Base-by-base conservation (phyloP, 805 yeast species). In the Lachancea quebecensis region DNA sequence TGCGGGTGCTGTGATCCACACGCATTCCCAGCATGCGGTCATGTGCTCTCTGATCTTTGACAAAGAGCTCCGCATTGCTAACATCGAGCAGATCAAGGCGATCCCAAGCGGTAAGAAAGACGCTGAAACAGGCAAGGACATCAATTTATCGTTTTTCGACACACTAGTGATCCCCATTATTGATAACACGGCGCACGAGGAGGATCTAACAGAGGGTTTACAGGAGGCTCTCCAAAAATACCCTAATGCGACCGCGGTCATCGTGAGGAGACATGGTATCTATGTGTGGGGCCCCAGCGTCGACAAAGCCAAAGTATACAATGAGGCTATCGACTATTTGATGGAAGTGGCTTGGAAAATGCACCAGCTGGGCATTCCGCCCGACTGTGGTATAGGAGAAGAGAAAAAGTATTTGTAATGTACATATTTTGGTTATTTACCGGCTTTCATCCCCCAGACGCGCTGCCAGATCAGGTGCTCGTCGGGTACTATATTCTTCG, bases 201-300 rank as follows among this genome's bases (percentile, higher is more conserved):
- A 87, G 59, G 89, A 88, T 48, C 71, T 91, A 51, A 77, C 82
- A 7, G 85, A 76, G 21, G 69, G 82, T 15, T 67, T 90, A 36
- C 78, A 78, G 50, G 65, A 74, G 46, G 83, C 89, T 0, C 77
- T 90, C 44, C 62, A 54, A n/a, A 70, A 73, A 12, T 82, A 87
- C 56, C 96, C 97, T 1, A 72, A 77, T 0, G 69, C 95, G 3
- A 78, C 89, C 2, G 97, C 97, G 0, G 88, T 91, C 1, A 70
- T 91, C 43, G 97, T 91, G 6, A 77, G 95, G 64, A 74, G 96
- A 58, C 98, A 91, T 59, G 98, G 98, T 0, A 82, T 91, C 38
- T 91, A 82, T 60, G 96, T 89, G n/a, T 91, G 97, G 97, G 97
- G 97, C 18, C 87, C 83, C 55, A 79, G 75, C 21, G 85, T 87